Evolutionary conservation across 345 rosid species (phyloP), one percentile per base, ranked within the genome.

Genomic region (Citrus unshiu): DNA sequence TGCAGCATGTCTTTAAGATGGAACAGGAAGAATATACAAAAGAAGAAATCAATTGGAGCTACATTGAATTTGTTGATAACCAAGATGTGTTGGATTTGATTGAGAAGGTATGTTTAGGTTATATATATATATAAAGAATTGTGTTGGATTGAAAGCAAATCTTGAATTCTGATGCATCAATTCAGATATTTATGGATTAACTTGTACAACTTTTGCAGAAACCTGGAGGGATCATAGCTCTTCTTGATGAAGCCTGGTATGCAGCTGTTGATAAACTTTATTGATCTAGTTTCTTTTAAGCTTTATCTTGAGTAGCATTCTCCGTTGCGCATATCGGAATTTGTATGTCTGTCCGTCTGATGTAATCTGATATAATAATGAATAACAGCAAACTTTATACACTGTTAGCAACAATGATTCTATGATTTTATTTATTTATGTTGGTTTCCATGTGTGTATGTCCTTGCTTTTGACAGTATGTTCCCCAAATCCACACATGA

Each of bases 21-120:
- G 99, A 96, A 84, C 99, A 96, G 83, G 98, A 96, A 84, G 99
- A 96, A 79, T 96, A 96, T 81, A 93, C 98, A 27, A 96, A 93
- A 83, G 99, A 96, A 84, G 98, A 94, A 90, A 96, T 96, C 82
- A 88, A 96, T 46, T 96, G 99, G 99, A 96, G 98, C 91, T 96
- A 96, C 88, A 96, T 96, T 84, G 99, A 96, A 82, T 96, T 96
- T 83, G 99, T 96, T 82, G 99, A 96, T 86, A 96, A 96, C 87
- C 95, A 96, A 88, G 99, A 96, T 88, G 98, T 96, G 68, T 84
- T 96, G 88, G 99, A 96, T 82, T 90, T 96, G 84, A 96, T 96
- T 73, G 99, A 96, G 82, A 96, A 93, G 98, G 99, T 91, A 51
- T 46, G 24, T 77, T 78, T 46, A 5, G 75, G n/a, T 51, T 73